Evolutionary conservation across 352 stramenopile genomes (phyloP).

Genomic region (Bremia lactucae): DNA sequence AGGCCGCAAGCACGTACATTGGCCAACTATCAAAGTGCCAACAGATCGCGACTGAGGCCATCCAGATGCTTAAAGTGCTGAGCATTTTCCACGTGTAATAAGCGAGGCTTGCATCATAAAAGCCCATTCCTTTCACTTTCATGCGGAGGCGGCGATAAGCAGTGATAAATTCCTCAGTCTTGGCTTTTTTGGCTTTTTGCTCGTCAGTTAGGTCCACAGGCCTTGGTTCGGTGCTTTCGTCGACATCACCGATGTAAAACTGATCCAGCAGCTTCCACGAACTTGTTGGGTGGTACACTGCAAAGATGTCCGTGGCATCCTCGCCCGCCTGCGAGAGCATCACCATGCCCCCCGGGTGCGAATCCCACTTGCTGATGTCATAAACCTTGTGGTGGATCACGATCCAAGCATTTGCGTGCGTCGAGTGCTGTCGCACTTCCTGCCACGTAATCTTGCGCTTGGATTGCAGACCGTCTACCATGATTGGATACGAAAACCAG

Average conservation of each 20-base stretch:
- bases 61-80: conserved; percentile 88
- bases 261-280: conserved; percentile 92
- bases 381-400: conserved; percentile 89
- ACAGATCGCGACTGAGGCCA: conserved; percentile 80
- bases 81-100: conserved; percentile 95
- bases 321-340: conserved; percentile 97
- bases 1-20: conserved; percentile 87
- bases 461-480: conserved; percentile 58
- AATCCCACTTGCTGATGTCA: conserved; percentile 81
- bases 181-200: conserved; percentile 33
- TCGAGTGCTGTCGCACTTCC: conserved; percentile 70
- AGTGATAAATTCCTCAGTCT: conserved; percentile 90
- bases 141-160: conserved; percentile 92
- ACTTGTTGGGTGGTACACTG: conserved; percentile 92
- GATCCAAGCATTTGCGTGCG: conserved; percentile 72
- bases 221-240: conserved; percentile 46
- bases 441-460: conserved; percentile 63
- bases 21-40: conserved; percentile 58
- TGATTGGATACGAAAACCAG: conserved; percentile 14
- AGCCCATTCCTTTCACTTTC: conserved; percentile 90
- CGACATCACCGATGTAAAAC: conserved; percentile 95
- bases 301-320: conserved; percentile 98
- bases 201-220: conserved; percentile 27
- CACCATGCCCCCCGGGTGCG: conserved; percentile 84
- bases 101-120: conserved; percentile 87